Evolutionary conservation across 768 basidiomycete species (phyloP).

Genomic region (Leucogyrophana mollusca): DNA sequence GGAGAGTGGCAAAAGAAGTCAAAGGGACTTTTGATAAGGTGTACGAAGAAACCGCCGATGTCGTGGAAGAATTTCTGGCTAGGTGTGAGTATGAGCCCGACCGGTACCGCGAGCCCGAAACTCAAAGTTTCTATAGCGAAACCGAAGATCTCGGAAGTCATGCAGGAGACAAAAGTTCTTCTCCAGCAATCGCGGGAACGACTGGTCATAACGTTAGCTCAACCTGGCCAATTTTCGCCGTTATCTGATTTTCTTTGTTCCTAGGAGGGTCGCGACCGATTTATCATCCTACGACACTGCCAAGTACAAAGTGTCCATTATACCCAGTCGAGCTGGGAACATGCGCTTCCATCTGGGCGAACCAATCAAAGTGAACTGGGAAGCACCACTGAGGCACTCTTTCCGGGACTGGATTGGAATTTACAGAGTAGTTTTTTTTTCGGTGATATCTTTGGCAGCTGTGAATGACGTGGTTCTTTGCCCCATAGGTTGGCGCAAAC

Average conservation of each 20-base stretch:
- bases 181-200: conserved; percentile 89
- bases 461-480: conserved; percentile 1
- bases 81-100: conserved; percentile 59
- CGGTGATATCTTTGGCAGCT: neutral
- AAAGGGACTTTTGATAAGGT: conserved; percentile 95
- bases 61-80: conserved; percentile 89
- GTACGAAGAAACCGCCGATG: conserved; percentile 90
- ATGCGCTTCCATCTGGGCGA: conserved; percentile 87
- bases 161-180: conserved; percentile 90
- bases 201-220: conserved; percentile 84
- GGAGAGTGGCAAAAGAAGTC: conserved; percentile 85
- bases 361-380: conserved; percentile 83
- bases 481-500: conserved; percentile 77
- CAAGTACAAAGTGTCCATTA: conserved; percentile 70
- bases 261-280: conserved; percentile 78
- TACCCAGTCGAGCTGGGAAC: conserved; percentile 49
- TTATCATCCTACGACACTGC: conserved; percentile 75
- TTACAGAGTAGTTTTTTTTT: conserved; percentile 56
- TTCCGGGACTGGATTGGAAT: conserved; percentile 96
- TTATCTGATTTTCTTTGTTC: conserved; percentile 5
- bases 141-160: conserved; percentile 83
- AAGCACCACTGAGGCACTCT: conserved; percentile 83
- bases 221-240: neutral
- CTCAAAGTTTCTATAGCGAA: conserved; percentile 52
- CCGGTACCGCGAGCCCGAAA: neutral